Evolutionary conservation across 257 asterid genomes (phyloP), one percentile per base, ranked within the genome.

Genomic region (Knoxia roxburghii): DNA sequence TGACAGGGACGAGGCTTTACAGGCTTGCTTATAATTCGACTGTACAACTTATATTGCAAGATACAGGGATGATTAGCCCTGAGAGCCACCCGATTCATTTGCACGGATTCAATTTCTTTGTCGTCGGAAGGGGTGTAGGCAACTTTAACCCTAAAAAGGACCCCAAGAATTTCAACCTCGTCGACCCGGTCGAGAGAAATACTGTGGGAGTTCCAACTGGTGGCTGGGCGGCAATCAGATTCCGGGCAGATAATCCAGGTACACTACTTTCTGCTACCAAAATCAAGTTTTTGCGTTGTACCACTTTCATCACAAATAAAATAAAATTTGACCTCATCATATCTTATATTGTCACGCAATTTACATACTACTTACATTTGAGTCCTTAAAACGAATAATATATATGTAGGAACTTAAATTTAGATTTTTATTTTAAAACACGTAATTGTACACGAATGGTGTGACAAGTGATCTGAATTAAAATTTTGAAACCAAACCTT

Each of bases 101-200:
- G 56, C 91, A 85, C 2, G 91, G 91, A 4, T 76, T 64, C 56
- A 83, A 85, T 74, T 86, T 86, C 73, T 83, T 79, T 57, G 80
- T 41, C 32, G 73, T 83, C 37, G 87, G 92, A 29, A 83, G 46
- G 27, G 89, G 92, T 35, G 13, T 21, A 29, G 87, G 87, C 1
- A 83, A 83, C 62, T 81, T 74, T 21, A 67, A 81, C 57, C 80
- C 85, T 41, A 53, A 64, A 2, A 69, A 65, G 62, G 89, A 83
- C 56, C 68, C 79, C 26, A 62, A 70, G 21, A 69, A 64, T 7
- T 86, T 86, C 75, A 83, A 83, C 33, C 83, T 86, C 5, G 79
- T 72, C 29, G 92, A 86, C 72, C 89, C 92, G 24, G 89, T 83
- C 52, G 92, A 86, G 72, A 83, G 92, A 72, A 86, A 86, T 48